Base-by-base conservation (phyloP, 169 alveolate genomes). In the Blepharisma undulans region DNA sequence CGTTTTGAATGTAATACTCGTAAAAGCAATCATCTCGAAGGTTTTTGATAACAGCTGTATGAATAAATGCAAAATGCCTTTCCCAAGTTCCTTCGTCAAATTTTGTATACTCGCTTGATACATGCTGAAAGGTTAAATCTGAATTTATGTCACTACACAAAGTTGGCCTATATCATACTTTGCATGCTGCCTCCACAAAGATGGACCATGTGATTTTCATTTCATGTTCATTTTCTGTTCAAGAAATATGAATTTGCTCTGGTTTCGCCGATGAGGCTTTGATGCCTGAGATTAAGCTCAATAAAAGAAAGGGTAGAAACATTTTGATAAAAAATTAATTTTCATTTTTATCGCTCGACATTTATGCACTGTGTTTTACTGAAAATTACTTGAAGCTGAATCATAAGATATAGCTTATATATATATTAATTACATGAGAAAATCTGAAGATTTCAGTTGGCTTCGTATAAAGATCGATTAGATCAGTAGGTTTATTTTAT, bases 191-290 rank as follows among this genome's bases (percentile, higher is more conserved):
- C 33, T 72, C 36, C 19, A 25, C 7, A 12, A 72, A 72, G 82
- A 30, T 79, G 19, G 29, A 48, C 89, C 89, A 84, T 4, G 81
- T 84, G 60, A 59, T 22, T 34, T 76, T 34, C 89, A 84, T 10
- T 29, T 84, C 77, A 48, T 30, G 33, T 32, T 84, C 89, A 34
- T 84, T n/a, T 25, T 60, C 89, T 36, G 89, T 84, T 81, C 89
- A 84, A 1, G 79, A 36, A 22, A 84, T 21, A 30, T 84, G 89
- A 7, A 84, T 32, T 84, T 84, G 89, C n/a, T 84, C 79, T 21
- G 89, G 89, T n/a, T 84, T 32, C 12, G 34, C 2, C 80, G 10
- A 27, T 12, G 61, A 25, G 7, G 71, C 87, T 33, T 16, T 29
- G 25, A 7, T 66, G 19, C 8, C 60, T 79, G 87, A 72, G 80